Evolutionary conservation across 352 stramenopile species (phyloP).

Genomic region (Pythium phragmitis): DNA sequence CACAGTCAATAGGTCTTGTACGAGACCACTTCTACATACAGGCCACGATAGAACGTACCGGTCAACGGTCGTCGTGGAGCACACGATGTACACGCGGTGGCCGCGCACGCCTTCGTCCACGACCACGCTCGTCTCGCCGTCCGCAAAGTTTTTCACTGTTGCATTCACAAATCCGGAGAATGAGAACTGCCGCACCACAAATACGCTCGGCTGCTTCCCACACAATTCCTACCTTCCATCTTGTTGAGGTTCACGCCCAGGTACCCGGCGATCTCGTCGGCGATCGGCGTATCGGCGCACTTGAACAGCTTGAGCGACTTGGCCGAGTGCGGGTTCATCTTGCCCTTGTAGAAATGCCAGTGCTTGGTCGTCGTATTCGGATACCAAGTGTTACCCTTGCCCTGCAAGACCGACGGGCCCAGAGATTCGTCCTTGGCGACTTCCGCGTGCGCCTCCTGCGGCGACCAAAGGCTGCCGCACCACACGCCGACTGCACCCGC

Average conservation of each 20-base stretch:
- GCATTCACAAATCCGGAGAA: neutral
- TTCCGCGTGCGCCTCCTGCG: constrained; percentile 11
- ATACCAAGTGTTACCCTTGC: constrained; percentile 49
- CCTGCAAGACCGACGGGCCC: constrained; percentile 20
- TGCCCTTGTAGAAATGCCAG: constrained; percentile 89
- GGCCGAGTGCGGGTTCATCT: constrained; percentile 76
- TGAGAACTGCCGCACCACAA: neutral
- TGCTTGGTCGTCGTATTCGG: constrained; percentile 84
- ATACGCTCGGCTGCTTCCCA: neutral
- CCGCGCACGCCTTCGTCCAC: constrained; percentile 80
- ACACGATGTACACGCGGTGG: constrained; percentile 85
- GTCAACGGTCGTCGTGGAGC: constrained; percentile 84
- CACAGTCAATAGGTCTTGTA: neutral
- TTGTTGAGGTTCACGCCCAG: constrained; percentile 77
- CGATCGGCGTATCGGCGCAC: constrained; percentile 83
- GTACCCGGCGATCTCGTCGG: constrained; percentile 81
- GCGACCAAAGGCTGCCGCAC: constrained; percentile 29
- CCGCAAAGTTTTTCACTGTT: constrained; percentile 75
- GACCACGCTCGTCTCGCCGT: constrained; percentile 78
- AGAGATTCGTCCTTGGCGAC: neutral
- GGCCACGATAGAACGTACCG: constrained; percentile 35
- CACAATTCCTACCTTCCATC: constrained; percentile 45
- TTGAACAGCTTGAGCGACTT: constrained; percentile 91
- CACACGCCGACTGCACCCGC: constrained; percentile 37
- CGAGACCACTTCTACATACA: neutral